These are phyloP conservation scores for Populus simonii DNA, from an alignment of 345 rosid species.

Conservation along the genomic window DNA sequence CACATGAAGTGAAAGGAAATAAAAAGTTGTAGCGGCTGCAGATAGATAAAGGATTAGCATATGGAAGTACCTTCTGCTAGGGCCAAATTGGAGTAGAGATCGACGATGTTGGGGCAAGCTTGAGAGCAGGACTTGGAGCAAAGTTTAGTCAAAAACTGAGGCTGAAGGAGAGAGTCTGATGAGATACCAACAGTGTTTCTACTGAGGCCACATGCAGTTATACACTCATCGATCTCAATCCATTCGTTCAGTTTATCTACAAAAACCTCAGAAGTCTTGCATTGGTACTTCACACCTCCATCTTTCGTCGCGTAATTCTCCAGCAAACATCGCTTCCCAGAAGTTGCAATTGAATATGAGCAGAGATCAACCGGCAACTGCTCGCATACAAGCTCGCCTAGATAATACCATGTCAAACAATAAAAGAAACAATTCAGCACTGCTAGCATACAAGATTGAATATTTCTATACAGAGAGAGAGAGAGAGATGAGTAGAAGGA, in stretches of 20 bases:
- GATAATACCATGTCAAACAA: neutral
- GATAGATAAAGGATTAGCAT: neutral
- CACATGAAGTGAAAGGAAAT: neutral
- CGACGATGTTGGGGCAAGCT: conserved; percentile 30
- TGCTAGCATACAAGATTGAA: too few relatives aligned
- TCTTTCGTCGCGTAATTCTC: conserved; percentile 18
- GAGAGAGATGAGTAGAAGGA: too few relatives aligned
- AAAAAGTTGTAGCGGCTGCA: neutral
- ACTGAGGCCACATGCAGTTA: conserved; percentile 25
- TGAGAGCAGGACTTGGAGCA: conserved; percentile 28
- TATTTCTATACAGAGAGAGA: neutral
- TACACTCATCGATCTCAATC: conserved; percentile 31
- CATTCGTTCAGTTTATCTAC: conserved; percentile 16
- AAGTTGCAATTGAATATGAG: conserved; percentile 25
- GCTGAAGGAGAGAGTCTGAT: conserved; percentile 28
- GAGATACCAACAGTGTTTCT: conserved; percentile 29
- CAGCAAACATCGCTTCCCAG: conserved; percentile 35
- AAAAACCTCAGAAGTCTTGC: conserved; percentile 31
- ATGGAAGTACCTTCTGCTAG: conserved; percentile 27
- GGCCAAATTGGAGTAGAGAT: conserved; percentile 37
- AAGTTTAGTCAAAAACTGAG: conserved; percentile 29
- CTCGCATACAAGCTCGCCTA: conserved; percentile 36
- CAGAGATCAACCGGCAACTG: conserved; percentile 22
- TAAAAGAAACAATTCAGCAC: neutral
- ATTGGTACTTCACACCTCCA: conserved; percentile 15